These are phyloP conservation scores for Capsicum baccatum DNA, from an alignment of 257 asterid genomes.

Conservation along the genomic window DNA sequence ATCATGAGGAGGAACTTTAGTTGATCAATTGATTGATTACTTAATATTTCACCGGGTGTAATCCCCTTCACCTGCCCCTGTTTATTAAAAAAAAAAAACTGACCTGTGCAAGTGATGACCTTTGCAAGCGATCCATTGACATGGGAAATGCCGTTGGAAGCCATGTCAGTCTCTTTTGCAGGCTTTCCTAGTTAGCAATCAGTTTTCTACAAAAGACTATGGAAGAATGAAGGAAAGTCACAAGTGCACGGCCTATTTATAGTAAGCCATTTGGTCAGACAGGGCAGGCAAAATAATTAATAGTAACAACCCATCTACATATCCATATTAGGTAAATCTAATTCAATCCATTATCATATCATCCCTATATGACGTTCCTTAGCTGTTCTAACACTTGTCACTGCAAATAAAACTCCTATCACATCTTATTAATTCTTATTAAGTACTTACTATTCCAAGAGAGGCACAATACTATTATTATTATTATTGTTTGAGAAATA, in stretches of 20 bases:
- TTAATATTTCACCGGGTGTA: too few species aligned
- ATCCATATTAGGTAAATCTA: background rate
- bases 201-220: background rate
- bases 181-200: background rate
- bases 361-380: background rate
- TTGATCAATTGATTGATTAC: too few species aligned
- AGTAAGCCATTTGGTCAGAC: background rate
- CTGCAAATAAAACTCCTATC: background rate
- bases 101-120: conserved; percentile 32
- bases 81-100: background rate
- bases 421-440: background rate
- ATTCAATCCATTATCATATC: background rate
- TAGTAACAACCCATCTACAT: background rate
- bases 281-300: background rate
- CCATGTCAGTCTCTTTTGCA: conserved; percentile 1
- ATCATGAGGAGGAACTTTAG: too few species aligned
- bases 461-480: background rate
- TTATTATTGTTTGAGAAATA: background rate
- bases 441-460: background rate
- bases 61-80: too few species aligned
- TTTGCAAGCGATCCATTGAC: background rate
- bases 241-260: background rate
- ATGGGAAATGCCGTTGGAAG: conserved; percentile 12
- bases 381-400: background rate
- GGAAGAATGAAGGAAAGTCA: background rate